phyloP scores from a whole-genome alignment of 1,139 yeast species.

The Candida sp. region DNA sequence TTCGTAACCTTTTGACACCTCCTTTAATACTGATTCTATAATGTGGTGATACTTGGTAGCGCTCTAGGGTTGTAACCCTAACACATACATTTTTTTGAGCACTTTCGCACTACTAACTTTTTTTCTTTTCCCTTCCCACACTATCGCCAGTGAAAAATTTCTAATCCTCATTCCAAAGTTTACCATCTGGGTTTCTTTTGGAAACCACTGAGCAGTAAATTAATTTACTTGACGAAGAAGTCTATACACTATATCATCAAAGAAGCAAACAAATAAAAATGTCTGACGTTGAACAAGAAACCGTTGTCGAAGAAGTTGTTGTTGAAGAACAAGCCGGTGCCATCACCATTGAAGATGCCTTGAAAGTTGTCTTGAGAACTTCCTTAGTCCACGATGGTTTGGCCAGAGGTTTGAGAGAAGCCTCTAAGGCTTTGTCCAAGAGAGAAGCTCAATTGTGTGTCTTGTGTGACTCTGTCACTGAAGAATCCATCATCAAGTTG shows the following conservation, averaged over 20 bases:
- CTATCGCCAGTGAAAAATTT: conserved; percentile 19
- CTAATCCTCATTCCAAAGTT: conserved; percentile 7
- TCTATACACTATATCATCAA: conserved; percentile 37
- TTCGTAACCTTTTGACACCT: no score
- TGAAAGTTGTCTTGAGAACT: conserved; percentile 98
- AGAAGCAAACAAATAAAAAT: conserved; percentile 39
- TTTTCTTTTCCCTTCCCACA: neutral
- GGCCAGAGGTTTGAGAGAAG: conserved; percentile 99
- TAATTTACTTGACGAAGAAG: conserved; percentile 79
- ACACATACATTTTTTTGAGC: neutral
- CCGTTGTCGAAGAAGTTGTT: conserved; percentile 84
- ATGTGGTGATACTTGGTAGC: neutral
- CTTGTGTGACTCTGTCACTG: conserved; percentile 98
- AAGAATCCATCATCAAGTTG: conserved; percentile 95
- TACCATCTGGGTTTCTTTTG: conserved; percentile 6
- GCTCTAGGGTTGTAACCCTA: conserved; percentile 10
- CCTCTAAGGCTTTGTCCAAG: conserved; percentile 98
- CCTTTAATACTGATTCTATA: no score
- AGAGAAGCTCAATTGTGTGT: conserved; percentile 99
- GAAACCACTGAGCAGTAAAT: conserved; percentile 74
- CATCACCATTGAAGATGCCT: conserved; percentile 98
- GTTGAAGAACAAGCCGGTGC: conserved; percentile 87
- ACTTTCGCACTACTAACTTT: neutral
- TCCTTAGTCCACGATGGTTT: conserved; percentile 99
- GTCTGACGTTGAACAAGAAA: conserved; percentile 91